phyloP scores from a whole-genome alignment of 169 alveolate species.

The Eimeria tenella region DNA sequence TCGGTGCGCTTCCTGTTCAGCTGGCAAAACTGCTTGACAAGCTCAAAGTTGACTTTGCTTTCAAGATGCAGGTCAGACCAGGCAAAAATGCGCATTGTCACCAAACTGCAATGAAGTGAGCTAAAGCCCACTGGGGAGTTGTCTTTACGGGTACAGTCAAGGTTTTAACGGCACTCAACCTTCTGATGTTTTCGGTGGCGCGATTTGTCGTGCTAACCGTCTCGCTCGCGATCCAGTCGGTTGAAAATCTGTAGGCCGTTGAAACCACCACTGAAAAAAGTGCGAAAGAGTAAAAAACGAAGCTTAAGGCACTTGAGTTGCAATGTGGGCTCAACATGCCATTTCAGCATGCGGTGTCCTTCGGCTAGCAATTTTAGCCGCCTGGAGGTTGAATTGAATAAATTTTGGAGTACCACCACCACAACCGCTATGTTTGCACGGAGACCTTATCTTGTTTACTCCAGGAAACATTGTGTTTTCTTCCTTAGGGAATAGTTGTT shows the following conservation, averaged over 20 bases:
- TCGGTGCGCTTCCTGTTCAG: constrained; percentile 17
- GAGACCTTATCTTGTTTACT: neutral
- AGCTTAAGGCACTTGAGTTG: neutral
- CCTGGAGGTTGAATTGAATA: neutral
- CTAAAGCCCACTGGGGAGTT: neutral
- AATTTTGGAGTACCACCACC: neutral
- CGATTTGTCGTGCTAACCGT: neutral
- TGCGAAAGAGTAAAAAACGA: neutral
- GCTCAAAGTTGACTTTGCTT: constrained; percentile 36
- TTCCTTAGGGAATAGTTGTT: neutral
- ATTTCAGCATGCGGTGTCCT: constrained; percentile 8
- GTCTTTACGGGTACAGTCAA: neutral
- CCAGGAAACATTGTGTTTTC: neutral
- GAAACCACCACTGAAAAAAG: neutral
- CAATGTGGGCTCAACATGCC: neutral
- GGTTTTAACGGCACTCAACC: neutral
- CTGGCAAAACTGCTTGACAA: constrained; percentile 64
- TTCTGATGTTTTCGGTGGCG: neutral
- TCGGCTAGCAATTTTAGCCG: neutral
- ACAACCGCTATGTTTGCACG: neutral
- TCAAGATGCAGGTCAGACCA: constrained; percentile 76
- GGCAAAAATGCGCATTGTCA: constrained; percentile 58
- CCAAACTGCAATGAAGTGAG: neutral
- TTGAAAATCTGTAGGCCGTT: neutral
- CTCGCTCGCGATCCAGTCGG: neutral